These are phyloP conservation scores for Alternaria panax DNA, from an alignment of 2,329 filamentous ascomycete species.

Conservation along the genomic window DNA sequence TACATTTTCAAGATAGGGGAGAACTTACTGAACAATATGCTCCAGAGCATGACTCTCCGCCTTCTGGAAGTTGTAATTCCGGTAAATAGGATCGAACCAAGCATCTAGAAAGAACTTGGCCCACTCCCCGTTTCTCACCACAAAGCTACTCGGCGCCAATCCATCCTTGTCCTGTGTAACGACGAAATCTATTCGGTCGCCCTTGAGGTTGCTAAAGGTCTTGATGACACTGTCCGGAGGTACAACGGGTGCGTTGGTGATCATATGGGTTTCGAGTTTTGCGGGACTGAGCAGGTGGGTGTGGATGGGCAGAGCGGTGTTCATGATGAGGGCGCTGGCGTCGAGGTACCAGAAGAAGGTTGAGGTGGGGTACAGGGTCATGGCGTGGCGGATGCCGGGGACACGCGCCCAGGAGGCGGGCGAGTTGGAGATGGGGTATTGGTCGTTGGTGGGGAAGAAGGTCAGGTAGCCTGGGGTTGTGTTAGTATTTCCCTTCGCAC, in stretches of 20 bases:
- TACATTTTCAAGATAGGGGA: neutral
- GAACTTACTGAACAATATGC: constrained; percentile 59
- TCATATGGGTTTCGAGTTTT: constrained; percentile 78
- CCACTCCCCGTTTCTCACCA: constrained; percentile 87
- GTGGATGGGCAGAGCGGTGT: constrained; percentile 73
- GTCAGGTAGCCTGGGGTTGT: constrained; percentile 75
- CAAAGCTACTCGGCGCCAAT: constrained; percentile 76
- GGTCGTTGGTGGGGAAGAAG: constrained; percentile 78
- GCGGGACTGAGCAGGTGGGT: constrained; percentile 72
- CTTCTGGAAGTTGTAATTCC: constrained; percentile 95
- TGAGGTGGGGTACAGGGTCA: constrained; percentile 78
- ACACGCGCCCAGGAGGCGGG: constrained; percentile 76
- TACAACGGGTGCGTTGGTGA: constrained; percentile 84
- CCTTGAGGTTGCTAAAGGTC: constrained; percentile 84
- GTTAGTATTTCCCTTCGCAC: too few relatives aligned
- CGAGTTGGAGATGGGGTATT: constrained; percentile 72
- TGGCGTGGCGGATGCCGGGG: constrained; percentile 86
- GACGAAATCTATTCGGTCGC: constrained; percentile 79
- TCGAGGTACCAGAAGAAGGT: constrained; percentile 89
- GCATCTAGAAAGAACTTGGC: constrained; percentile 90
- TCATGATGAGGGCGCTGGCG: constrained; percentile 87
- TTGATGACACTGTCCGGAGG: constrained; percentile 97
- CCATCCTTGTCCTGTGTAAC: constrained; percentile 86
- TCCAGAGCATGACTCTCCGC: constrained; percentile 89
- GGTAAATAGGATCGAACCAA: constrained; percentile 95